Conservation (phyloP, 176 grass and related monocot species). For the Pharus latifolius region DNA sequence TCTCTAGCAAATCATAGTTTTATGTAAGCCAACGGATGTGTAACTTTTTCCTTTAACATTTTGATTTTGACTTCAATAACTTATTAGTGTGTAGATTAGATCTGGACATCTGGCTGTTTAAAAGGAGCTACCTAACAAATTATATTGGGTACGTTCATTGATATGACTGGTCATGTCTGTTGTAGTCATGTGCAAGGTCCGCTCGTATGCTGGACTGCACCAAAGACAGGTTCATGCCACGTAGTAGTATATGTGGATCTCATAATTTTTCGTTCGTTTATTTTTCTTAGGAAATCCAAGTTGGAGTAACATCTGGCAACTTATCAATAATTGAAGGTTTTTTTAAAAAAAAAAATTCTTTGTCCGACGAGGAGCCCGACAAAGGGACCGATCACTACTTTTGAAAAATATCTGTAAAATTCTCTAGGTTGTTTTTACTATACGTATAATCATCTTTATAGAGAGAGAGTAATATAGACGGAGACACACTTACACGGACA, state of each 20-base stretch:
- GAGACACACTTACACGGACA: too few relatives aligned
- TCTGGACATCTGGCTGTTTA: background rate
- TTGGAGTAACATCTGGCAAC: background rate
- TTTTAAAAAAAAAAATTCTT: background rate
- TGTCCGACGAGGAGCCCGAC: too few relatives aligned
- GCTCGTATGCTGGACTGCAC: background rate
- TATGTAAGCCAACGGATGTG: background rate
- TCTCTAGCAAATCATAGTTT: too few relatives aligned
- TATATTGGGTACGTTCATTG: background rate
- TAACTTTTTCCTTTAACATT: background rate
- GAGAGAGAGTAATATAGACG: too few relatives aligned
- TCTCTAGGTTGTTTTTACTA: too few relatives aligned
- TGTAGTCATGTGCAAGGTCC: constrained; percentile 10
- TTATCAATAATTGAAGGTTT: background rate
- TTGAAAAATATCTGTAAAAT: too few relatives aligned
- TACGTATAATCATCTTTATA: too few relatives aligned
- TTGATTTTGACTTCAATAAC: background rate
- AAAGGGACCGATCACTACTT: too few relatives aligned
- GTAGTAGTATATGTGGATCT: background rate
- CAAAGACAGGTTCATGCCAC: background rate
- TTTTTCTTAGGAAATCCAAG: background rate
- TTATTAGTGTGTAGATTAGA: background rate
- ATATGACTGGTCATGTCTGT: constrained; percentile 5
- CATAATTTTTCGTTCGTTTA: background rate
- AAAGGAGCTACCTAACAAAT: background rate